These are phyloP conservation scores for Megacollybia marginata DNA, from an alignment of 768 basidiomycete species.

Conservation along the genomic window DNA sequence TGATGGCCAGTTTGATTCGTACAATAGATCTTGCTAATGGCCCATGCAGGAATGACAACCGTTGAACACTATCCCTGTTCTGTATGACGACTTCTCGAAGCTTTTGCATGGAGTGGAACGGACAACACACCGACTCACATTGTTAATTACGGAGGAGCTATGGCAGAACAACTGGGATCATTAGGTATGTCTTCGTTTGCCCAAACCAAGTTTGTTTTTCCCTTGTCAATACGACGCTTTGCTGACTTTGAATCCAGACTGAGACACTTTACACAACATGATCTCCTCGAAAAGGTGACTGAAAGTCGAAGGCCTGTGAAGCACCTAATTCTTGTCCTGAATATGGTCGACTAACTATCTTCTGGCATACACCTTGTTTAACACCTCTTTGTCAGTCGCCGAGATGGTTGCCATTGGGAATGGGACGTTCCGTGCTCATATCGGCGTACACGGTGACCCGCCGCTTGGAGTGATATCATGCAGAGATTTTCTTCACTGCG, in stretches of 20 bases:
- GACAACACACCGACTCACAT: constrained; percentile 69
- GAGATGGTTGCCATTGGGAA: constrained; percentile 58
- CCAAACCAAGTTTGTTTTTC: constrained; percentile 49
- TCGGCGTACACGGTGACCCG: constrained; percentile 71
- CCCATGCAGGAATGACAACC: constrained; percentile 62
- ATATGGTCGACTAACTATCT: constrained; percentile 3
- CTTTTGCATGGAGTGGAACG: constrained; percentile 59
- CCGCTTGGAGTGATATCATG: constrained; percentile 69
- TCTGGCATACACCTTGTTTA: constrained; percentile 57
- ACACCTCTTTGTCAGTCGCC: constrained; percentile 60
- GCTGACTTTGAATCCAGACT: constrained; percentile 32
- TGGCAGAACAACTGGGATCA: constrained; percentile 58
- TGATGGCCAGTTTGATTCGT: constrained; percentile 39
- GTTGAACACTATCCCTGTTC: constrained; percentile 58
- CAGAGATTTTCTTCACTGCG: constrained; percentile 61
- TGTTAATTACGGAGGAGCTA: constrained; percentile 70
- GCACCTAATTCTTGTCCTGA: neutral
- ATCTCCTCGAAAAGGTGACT: constrained; percentile 48
- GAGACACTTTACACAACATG: constrained; percentile 57
- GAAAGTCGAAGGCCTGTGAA: constrained; percentile 58
- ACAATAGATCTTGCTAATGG: neutral
- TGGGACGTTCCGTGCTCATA: constrained; percentile 39
- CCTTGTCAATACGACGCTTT: neutral
- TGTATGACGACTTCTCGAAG: constrained; percentile 61
- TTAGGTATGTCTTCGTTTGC: constrained; percentile 54